Evolutionary conservation across 495 filamentous ascomycete genomes (phyloP), one percentile per base, ranked within the genome.

Genomic region (Neurospora tetraspora): DNA sequence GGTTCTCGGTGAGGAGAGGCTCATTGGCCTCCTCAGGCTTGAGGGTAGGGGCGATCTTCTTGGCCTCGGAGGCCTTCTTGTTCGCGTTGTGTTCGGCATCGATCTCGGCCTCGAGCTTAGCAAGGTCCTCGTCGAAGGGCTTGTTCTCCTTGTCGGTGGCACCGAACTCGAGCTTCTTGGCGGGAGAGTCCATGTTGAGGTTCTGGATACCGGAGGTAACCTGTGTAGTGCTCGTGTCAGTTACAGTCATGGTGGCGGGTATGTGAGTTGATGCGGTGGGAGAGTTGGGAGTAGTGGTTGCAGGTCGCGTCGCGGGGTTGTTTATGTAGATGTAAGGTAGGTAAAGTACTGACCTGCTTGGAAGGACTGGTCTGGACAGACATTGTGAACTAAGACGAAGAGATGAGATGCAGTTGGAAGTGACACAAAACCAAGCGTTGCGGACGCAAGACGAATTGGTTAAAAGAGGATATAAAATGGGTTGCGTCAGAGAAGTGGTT

Each of bases 1-100:
- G 92, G 85, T 99, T 99, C 85, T 98, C 96, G 80, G 92, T 92
- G 36, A 99, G 90, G 72, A 99, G 87, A 68, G 96, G 96, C 87
- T 99, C 96, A 68, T 92, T 88, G 70, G 87, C 87, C 82, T 97
- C 92, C 71, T 91, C 84, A 23, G 88, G 79, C 82, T 92, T 92
- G 80, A 92, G 88, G 27, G 86, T 87, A 71, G 86, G 78, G 73
- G 88, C 89, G 68, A 88, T 87, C 71, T 85, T 74, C 79, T 89
- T 87, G 39, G 77, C 68, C 71, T 81, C 71, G 74, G 87, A 82
- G 74, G 82, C 82, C 79, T 86, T 84, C 76, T 83, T 80, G 73
- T 85, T 86, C 76, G 86, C 83, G 73, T 75, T 77, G 73, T 83
- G 76, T 73, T 85, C 83, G 79, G 87, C 83, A 77, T 85, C 84